These are phyloP conservation scores for Fusarium setosum DNA, from an alignment of 2,329 filamentous ascomycete genomes.

Conservation along the genomic window DNA sequence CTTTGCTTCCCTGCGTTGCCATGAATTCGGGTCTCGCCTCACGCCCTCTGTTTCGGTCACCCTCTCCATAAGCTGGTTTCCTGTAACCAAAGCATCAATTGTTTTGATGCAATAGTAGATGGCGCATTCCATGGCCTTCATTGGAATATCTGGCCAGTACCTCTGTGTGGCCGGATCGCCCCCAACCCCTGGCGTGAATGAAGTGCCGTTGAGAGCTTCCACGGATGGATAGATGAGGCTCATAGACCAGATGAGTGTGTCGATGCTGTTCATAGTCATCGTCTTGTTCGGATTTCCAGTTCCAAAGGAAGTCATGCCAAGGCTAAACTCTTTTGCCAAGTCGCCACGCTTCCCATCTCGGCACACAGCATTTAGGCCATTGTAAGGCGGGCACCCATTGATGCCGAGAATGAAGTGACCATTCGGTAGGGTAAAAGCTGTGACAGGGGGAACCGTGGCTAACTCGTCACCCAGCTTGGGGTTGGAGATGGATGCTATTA, in stretches of 20 bases:
- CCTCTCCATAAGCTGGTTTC: conserved; percentile 3
- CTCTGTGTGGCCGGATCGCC: background rate
- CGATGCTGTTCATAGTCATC: conserved; percentile 18
- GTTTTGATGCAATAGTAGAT: conserved; percentile 24
- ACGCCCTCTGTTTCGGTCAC: background rate
- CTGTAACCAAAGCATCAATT: background rate
- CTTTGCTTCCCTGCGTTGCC: background rate
- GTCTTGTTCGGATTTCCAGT: conserved; percentile 24
- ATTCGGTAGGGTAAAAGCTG: conserved; percentile 7
- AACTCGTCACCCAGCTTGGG: too few relatives aligned
- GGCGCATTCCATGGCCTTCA: conserved; percentile 14
- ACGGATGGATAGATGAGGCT: conserved; percentile 16
- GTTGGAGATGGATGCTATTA: too few relatives aligned
- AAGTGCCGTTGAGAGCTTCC: background rate
- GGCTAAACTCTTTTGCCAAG: background rate
- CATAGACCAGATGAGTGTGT: conserved; percentile 29
- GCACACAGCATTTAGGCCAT: background rate
- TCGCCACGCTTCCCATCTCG: background rate
- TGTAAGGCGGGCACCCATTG: conserved; percentile 5
- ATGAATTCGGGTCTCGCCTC: conserved; percentile 4
- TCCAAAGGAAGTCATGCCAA: conserved; percentile 20
- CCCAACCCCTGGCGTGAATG: background rate
- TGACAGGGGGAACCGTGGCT: background rate
- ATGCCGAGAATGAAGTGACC: conserved; percentile 14
- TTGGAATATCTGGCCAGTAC: conserved; percentile 12